Evolutionary conservation across 495 filamentous ascomycete genomes (phyloP).

Genomic region (Delitschia confertaspora): DNA sequence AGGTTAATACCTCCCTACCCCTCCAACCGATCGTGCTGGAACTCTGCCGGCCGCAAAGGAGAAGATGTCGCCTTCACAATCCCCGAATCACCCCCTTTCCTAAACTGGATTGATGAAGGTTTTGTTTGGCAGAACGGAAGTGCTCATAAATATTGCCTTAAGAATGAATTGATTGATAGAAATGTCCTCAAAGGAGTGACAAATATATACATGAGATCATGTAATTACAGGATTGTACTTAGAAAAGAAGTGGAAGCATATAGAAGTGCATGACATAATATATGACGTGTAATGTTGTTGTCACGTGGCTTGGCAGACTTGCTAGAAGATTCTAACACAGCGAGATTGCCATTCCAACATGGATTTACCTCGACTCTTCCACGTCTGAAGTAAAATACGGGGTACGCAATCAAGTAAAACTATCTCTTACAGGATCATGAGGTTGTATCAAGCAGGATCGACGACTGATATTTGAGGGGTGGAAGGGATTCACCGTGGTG

Average conservation of each 20-base stretch:
- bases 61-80: conserved; percentile 43
- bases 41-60: conserved; percentile 33
- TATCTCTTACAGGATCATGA: conserved; percentile 49
- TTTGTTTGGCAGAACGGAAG: too few relatives aligned
- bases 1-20: conserved; percentile 56
- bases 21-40: conserved; percentile 44
- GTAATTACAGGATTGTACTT: too few relatives aligned
- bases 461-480: conserved; percentile 45
- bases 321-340: too few relatives aligned
- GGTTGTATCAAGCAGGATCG: conserved; percentile 48
- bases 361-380: conserved; percentile 50
- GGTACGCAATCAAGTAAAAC: conserved; percentile 37
- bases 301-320: too few relatives aligned
- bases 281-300: too few relatives aligned
- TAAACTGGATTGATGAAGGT: conserved; percentile 66
- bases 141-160: too few relatives aligned
- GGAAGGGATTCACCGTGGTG: conserved; percentile 45
- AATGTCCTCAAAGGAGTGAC: too few relatives aligned
- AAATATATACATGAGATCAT: too few relatives aligned
- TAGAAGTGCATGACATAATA: too few relatives aligned
- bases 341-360: too few relatives aligned
- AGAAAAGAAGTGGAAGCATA: too few relatives aligned
- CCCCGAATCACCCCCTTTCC: conserved; percentile 52
- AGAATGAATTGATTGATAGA: too few relatives aligned
- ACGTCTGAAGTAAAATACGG: conserved; percentile 49